A percentile compares a stretch with the other conserved stretches of the same genome.
These are phyloP conservation scores for Arachis hypogaea DNA, from an alignment of 306 rosid genomes.

Conservation along the genomic window DNA sequence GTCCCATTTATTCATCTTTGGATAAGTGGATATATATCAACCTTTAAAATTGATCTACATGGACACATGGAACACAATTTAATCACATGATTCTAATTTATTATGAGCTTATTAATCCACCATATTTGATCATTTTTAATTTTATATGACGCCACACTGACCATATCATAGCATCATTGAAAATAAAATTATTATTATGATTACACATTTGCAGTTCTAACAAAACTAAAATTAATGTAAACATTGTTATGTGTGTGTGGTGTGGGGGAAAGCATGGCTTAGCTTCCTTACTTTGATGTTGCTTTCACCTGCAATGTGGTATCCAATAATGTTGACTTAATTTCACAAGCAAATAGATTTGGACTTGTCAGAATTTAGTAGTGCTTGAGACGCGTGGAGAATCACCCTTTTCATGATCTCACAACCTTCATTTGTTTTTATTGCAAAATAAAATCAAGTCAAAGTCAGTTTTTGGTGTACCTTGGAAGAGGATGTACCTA, in stretches of 20 bases:
- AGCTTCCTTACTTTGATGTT: constrained; percentile 10
- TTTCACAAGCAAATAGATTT: constrained; percentile 29
- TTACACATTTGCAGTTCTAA: background rate
- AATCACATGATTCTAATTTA: background rate
- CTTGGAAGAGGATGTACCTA: constrained; percentile 20
- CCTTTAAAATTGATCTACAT: constrained; percentile 28
- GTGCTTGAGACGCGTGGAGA: constrained; percentile 9
- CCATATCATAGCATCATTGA: constrained; percentile 42
- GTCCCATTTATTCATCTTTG: background rate
- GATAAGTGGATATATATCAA: background rate
- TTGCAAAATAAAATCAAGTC: constrained; percentile 27
- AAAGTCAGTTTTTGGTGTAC: constrained; percentile 27
- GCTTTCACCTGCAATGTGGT: constrained; percentile 35
- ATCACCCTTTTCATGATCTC: constrained; percentile 19
- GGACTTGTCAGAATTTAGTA: constrained; percentile 6
- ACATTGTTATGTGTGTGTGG: background rate
- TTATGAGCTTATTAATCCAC: background rate
- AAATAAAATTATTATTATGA: constrained; percentile 38
- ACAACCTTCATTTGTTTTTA: constrained; percentile 18
- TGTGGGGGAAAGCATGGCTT: background rate
- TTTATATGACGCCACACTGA: constrained; percentile 36
- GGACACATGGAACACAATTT: background rate
- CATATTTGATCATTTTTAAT: background rate
- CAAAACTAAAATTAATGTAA: background rate
- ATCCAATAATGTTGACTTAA: constrained; percentile 38